Evolutionary conservation across 1,284 basidiomycete species (phyloP).

Genomic region (Xerocomus minutiporus): DNA sequence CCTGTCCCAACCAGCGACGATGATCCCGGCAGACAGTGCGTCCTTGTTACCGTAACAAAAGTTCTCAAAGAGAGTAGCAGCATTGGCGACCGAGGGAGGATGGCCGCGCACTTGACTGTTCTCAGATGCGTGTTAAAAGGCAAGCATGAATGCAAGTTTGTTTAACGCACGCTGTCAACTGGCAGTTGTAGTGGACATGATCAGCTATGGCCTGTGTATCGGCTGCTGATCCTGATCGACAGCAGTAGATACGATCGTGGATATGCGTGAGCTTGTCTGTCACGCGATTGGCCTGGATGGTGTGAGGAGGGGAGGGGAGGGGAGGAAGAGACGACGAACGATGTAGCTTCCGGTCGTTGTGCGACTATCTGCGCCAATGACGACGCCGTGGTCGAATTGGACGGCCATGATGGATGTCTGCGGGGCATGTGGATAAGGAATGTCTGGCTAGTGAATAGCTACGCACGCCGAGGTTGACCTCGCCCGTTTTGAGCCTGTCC

Average conservation of each 20-base stretch:
- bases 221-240: slow-evolving; percentile 95
- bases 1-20: slow-evolving; percentile 97
- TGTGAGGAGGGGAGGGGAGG: background rate
- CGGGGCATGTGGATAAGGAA: background rate
- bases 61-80: slow-evolving; percentile 83
- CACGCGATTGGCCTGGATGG: slow-evolving; percentile 84
- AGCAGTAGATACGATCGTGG: slow-evolving; percentile 98
- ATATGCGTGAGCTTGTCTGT: slow-evolving; percentile 98
- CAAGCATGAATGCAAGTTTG: background rate
- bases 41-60: slow-evolving; percentile 97
- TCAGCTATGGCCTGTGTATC: slow-evolving; percentile 98
- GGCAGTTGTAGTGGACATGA: slow-evolving; percentile 82
- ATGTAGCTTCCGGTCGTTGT: slow-evolving; percentile 98
- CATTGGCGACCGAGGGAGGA: slow-evolving; percentile 76
- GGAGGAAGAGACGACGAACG: slow-evolving; percentile 42
- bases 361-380: slow-evolving; percentile 95
- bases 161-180: slow-evolving; percentile 65
- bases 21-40: slow-evolving; percentile 86
- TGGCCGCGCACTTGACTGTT: slow-evolving; percentile 63
- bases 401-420: slow-evolving; percentile 99
- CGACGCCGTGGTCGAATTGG: slow-evolving; percentile 90
- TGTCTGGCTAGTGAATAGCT: background rate
- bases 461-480: slow-evolving; percentile 92
- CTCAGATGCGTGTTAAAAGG: slow-evolving; percentile 7
- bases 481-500: slow-evolving; percentile 80